Conservation (phyloP, 768 basidiomycete species). For the Trametopsis cervina region DNA sequence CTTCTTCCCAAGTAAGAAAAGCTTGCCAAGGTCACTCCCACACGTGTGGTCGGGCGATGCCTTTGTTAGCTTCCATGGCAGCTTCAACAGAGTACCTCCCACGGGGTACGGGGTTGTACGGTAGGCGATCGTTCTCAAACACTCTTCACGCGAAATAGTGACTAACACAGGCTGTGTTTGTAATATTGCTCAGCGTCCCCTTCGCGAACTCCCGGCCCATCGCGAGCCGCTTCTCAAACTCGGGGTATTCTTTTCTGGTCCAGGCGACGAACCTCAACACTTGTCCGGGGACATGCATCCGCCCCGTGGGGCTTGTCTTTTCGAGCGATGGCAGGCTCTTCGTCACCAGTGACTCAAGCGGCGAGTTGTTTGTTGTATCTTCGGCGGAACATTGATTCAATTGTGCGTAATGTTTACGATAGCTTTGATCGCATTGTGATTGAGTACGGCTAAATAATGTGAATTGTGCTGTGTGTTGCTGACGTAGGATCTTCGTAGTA, state of each 20-base stretch:
- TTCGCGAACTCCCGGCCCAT: slow-evolving; percentile 18
- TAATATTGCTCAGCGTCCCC: not conserved
- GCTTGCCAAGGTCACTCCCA: slow-evolving; percentile 21
- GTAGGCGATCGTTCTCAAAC: slow-evolving; percentile 18
- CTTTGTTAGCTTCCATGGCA: slow-evolving; percentile 41
- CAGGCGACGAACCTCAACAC: slow-evolving; percentile 32
- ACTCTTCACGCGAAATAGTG: not conserved
- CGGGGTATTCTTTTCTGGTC: slow-evolving; percentile 25
- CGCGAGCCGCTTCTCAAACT: slow-evolving; percentile 17
- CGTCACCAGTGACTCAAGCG: slow-evolving; percentile 37
- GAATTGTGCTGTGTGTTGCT: not conserved
- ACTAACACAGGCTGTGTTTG: not conserved
- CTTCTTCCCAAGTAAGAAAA: slow-evolving; percentile 18
- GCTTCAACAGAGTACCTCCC: slow-evolving; percentile 33
- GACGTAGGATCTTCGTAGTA: not conserved
- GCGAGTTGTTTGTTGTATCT: slow-evolving; percentile 26
- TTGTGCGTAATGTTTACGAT: too few species aligned
- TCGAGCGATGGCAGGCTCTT: slow-evolving; percentile 28
- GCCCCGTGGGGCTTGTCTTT: slow-evolving; percentile 39
- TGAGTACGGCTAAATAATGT: not conserved
- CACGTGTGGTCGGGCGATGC: slow-evolving; percentile 26
- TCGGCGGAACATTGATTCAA: not conserved
- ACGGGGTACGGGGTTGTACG: slow-evolving; percentile 41
- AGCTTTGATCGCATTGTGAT: too few species aligned
- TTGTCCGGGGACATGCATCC: slow-evolving; percentile 36